Evolutionary conservation across 495 filamentous ascomycete species (phyloP), one percentile per base, ranked within the genome.

Genomic region (Glutinoglossum americanum): DNA sequence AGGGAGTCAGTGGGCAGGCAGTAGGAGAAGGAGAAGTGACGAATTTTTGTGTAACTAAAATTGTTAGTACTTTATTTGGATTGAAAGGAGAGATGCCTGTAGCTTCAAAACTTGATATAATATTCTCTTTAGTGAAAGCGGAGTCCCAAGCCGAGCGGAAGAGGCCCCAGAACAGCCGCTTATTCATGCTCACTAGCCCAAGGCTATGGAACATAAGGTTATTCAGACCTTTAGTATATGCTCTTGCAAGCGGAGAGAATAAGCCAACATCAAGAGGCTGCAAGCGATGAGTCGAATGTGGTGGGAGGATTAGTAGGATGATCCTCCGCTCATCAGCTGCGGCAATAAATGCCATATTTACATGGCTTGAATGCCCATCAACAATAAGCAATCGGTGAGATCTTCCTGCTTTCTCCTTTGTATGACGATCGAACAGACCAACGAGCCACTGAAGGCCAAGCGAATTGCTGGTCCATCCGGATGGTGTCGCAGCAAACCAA

Each of bases 341-440:
- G 5, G 61, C 39, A 44, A 65, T 44, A 57, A 64, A 65, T 21
- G 35, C 49, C 35, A 61, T 54, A 15, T 44, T 59, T 7, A 64
- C 19, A 56, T 64, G 61, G 35, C 51, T 53, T 19, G 33, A 45
- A 59, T 64, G 59, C 41, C 61, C 59, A 59, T 66, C 49, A 61
- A 61, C n/a, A 60, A 58, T 48, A 61, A 60, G 26, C 45, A 62
- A 30, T 53, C 54, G 11, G 13, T 27, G 28, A 45, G 13, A 19
- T 11, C 32, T 45, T 57, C 48, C 37, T 61, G 13, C 35, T 25
- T 28, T 64, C 56, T 51, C n/a, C 56, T 13, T 60, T 13, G 47
- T 61, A 25, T 41, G 15, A 10, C 45, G 45, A 51, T 65, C 56
- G 60, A 65, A 65, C 21, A 64, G 37, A 21, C 60, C 27, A 25